These are phyloP conservation scores for Escallonia rubra DNA, from an alignment of 129 eudicot species.

Conservation along the genomic window DNA sequence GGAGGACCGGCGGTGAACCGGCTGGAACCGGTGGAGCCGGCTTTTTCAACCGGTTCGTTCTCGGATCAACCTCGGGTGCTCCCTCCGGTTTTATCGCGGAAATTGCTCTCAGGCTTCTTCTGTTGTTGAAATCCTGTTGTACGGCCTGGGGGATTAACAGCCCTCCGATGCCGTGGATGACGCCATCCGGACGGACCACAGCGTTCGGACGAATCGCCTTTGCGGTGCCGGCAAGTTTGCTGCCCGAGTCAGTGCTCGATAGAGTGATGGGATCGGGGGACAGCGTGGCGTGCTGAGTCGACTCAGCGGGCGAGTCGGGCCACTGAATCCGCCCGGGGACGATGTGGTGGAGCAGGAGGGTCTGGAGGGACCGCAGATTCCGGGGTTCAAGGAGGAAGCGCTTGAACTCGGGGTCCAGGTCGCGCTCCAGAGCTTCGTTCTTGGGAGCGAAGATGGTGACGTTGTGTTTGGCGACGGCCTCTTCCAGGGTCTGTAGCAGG, in stretches of 20 bases:
- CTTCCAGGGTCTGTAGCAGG: slow-evolving; percentile 51
- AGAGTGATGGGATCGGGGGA: slow-evolving; percentile 22
- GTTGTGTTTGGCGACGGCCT: slow-evolving; percentile 49
- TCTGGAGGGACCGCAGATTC: slow-evolving; percentile 67
- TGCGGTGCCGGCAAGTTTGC: slow-evolving; percentile 39
- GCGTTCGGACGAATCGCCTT: slow-evolving; percentile 44
- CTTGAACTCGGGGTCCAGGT: slow-evolving; percentile 81
- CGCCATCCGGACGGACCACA: slow-evolving; percentile 48
- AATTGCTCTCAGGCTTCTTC: slow-evolving; percentile 41
- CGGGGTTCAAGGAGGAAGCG: slow-evolving; percentile 74
- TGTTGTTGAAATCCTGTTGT: slow-evolving; percentile 43
- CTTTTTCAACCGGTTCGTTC: slow-evolving; percentile 48
- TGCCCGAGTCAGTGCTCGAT: slow-evolving; percentile 2
- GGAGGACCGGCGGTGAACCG: slow-evolving; percentile 72
- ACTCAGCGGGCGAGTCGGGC: slow-evolving; percentile 22
- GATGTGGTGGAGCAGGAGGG: slow-evolving; percentile 63
- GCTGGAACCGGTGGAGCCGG: slow-evolving; percentile 40
- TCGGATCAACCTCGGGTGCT: slow-evolving; percentile 51
- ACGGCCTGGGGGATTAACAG: slow-evolving; percentile 41
- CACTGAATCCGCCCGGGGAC: slow-evolving; percentile 64
- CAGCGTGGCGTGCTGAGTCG: slow-evolving; percentile 34
- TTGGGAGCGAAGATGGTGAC: slow-evolving; percentile 88
- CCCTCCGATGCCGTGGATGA: slow-evolving; percentile 42
- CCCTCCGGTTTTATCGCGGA: slow-evolving; percentile 50
- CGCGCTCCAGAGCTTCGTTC: slow-evolving; percentile 68